Evolutionary conservation across 208 protist species (phyloP), one percentile per base, ranked within the genome.

Genomic region (Trypanosoma platydactyli): DNA sequence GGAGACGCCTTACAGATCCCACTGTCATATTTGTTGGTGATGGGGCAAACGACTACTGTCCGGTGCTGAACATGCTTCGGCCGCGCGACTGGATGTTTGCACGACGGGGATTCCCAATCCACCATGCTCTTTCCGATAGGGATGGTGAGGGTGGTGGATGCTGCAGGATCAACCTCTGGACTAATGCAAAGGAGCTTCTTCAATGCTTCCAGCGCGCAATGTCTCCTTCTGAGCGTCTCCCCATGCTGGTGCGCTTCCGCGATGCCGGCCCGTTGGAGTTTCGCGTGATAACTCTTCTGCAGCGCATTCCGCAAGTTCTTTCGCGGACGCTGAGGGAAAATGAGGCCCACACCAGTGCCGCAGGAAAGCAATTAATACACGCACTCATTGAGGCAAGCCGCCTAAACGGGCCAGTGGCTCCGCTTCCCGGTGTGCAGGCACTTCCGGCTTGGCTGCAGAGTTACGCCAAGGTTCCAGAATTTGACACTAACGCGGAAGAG

Each of bases 1-100:
- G 78, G 2, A 94, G 83, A 22, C 74, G 57, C 16, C 79, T 92
- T n/a, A 81, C 92, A 44, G 89, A 95, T 68, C 85, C 86, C 11
- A 95, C 90, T 3, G 78, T 95, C 53, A 85, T 95, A 54, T 95
- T 91, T 64, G 61, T 95, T 22, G 90, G 90, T 16, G 90, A 95
- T 54, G 90, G 90, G 27, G 70, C 61, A 4, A 95, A 95, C 71
- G 90, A 95, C 68, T 84, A 85, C 69, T 95, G 90, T 71, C 86
- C 90, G 0, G 65, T 93, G 11, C 67, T 90, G 41, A 91, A 92
- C 67, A 46, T 87, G 22, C 73, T 95, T 18, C 83, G 90, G 2
- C 87, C 90, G 33, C 77, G 90, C 1, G 90, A 95, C 63, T 89
- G 74, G 68, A 80, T 94, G 66, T 87, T 94, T 48, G 84, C 78